Evolutionary conservation across 2,329 filamentous ascomycete genomes (phyloP), one percentile per base, ranked within the genome.

Genomic region (Colletotrichum chrysophilum): DNA sequence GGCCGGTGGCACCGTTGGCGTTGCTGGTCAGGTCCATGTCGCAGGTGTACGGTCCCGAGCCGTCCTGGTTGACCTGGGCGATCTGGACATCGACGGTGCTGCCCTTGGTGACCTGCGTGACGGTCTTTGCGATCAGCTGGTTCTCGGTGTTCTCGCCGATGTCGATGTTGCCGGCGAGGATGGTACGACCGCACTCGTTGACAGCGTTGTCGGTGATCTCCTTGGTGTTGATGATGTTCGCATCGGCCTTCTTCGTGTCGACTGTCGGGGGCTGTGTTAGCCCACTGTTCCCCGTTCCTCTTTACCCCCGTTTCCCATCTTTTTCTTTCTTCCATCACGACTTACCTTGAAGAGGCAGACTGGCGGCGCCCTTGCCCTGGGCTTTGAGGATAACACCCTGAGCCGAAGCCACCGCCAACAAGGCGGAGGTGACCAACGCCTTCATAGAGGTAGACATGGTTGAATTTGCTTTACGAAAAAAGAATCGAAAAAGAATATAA

Each of bases 161-260:
- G 77, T 93, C 90, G 79, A 94, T 93, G 84, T 89, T 91, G 58
- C 92, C 92, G 70, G 84, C 80, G 68, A 90, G 81, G 79, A 92
- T 86, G 10, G 92, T 94, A 74, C 92, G 88, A 56, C 92, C 92
- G 80, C 92, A 94, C 72, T 89, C 87, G 78, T 91, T 91, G 65
- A 91, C 90, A 8, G 88, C 81, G 78, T 90, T 90, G 65, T 85
- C 83, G 6, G 77, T 74, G 77, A 91, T 88, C 84, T 91, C 87
- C 14, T 88, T 88, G 73, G 91, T 89, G 69, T 88, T 87, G 83
- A 94, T 93, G 80, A 93, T 88, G 70, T 91, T 93, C 7, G 91
- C 87, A 72, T 94, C 92, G 76, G 91, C 89, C 79, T 93, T 91
- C 85, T 92, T 93, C 18, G 91, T 13, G 92, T 90, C 87, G 76